Base-by-base conservation (phyloP, 2,329 filamentous ascomycete genomes). In the Pyrenophora seminiperda region DNA sequence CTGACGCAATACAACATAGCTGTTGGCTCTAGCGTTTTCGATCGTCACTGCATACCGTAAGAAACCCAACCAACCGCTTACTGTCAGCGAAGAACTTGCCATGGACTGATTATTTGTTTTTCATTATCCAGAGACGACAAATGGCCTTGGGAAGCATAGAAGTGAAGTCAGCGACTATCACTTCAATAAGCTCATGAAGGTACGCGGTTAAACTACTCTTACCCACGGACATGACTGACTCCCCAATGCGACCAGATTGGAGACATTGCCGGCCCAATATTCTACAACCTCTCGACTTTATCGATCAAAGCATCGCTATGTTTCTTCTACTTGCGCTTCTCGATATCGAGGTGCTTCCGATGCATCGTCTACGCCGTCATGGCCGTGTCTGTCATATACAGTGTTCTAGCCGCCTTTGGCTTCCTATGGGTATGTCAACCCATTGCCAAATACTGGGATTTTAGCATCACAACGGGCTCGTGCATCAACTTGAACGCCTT, bases 381-480 rank as follows among this genome's bases (percentile, higher is more conserved):
- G 48, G 39, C 46, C n/a, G 32, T 56, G 4, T 53, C 53, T 10
- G 20, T 58, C 44, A 41, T 56, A 10, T 54, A 61, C 37, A 53
- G 58, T 20, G 30, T 42, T 10, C 45, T 56, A 4, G 42, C 52
- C 5, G 58, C 50, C 2, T 54, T 56, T 40, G 55, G 55, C 3
- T 61, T 61, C 27, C 36, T 40, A 5, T 61, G 58, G 58, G 50
- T 58, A 7, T 61, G 58, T 15, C 45, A 54, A 9, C 58, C 58
- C 5, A 53, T 54, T 6, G 50, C 45, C 17, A 58, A 56, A 13
- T 61, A 61, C 27, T 61, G 58, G 55, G 53, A 58, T 24, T 61
- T 51, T 11, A 50, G 52, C 5, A 56, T 56, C 27, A 34, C 14
- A 5, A 53, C 47, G 4, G 58, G 55, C 17, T 41, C 19, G 7